Evolutionary conservation across 2,329 filamentous ascomycete genomes (phyloP).

Genomic region (Sphaerulina vaccinii): DNA sequence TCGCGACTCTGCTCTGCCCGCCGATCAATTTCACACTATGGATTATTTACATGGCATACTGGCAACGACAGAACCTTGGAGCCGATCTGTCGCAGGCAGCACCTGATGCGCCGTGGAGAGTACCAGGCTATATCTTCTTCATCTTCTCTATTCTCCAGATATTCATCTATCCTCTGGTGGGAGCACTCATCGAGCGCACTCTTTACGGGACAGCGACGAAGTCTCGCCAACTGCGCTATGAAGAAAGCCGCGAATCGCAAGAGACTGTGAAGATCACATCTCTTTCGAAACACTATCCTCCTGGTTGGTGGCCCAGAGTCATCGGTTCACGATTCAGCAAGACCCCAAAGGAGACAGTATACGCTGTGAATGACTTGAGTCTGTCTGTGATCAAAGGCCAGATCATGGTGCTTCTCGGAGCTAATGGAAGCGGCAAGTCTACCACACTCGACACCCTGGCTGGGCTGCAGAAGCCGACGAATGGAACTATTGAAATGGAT

Average conservation of each 20-base stretch:
- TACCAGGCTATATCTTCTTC: constrained; percentile 76
- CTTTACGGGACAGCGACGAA: constrained; percentile 72
- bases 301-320: constrained; percentile 57
- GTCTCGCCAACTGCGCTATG: constrained; percentile 45
- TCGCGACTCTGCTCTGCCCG: constrained; percentile 75
- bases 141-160: constrained; percentile 76
- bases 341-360: constrained; percentile 61
- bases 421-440: constrained; percentile 85
- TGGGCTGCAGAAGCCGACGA: constrained; percentile 72
- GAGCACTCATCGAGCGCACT: constrained; percentile 68
- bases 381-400: constrained; percentile 73
- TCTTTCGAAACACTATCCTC: constrained; percentile 77
- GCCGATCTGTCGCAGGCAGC: constrained; percentile 63
- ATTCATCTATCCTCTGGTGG: constrained; percentile 72
- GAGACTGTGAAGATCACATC: constrained; percentile 67
- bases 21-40: constrained; percentile 88
- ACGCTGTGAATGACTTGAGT: constrained; percentile 74
- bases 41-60: constrained; percentile 74
- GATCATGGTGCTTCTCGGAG: constrained; percentile 80
- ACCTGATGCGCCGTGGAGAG: constrained; percentile 57
- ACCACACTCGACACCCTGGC: constrained; percentile 85
- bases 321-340: constrained; percentile 50
- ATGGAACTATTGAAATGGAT: constrained; percentile 72
- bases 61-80: constrained; percentile 61
- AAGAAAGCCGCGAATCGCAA: constrained; percentile 23